Evolutionary conservation across 768 basidiomycete genomes (phyloP).

Genomic region (Amanita subjunquillea): DNA sequence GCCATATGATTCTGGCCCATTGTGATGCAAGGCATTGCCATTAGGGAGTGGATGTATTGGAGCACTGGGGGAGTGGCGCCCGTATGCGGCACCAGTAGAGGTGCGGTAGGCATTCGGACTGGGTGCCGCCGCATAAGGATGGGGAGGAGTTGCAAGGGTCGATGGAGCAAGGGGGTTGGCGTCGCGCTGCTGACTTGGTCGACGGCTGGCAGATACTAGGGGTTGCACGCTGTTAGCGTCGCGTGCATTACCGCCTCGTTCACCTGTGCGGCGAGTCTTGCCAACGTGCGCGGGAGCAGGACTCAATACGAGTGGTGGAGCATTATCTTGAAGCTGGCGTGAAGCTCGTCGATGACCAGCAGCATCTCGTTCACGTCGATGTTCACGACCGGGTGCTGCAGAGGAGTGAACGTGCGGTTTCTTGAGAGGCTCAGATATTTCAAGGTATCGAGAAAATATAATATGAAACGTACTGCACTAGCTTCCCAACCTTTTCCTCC

Average conservation of each 20-base stretch:
- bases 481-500: conserved; percentile 95
- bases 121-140: conserved; percentile 66
- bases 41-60: conserved; percentile 24
- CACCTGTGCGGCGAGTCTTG: conserved; percentile 40
- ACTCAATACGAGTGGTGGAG: conserved; percentile 52
- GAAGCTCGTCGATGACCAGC: conserved; percentile 39
- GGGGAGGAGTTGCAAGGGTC: conserved; percentile 38
- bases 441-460: background rate
- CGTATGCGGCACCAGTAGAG: conserved; percentile 34
- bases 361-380: conserved; percentile 46
- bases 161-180: conserved; percentile 23
- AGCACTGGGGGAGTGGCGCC: conserved; percentile 43
- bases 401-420: conserved; percentile 39
- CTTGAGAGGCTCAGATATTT: background rate
- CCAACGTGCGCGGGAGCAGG: conserved; percentile 54
- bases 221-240: conserved; percentile 60
- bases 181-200: conserved; percentile 55
- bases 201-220: conserved; percentile 53
- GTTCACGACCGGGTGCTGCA: conserved; percentile 45
- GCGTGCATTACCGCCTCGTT: conserved; percentile 39
- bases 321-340: conserved; percentile 47
- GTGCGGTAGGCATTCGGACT: conserved; percentile 46
- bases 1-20: conserved; percentile 59
- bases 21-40: conserved; percentile 33
- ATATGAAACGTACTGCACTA: conserved; percentile 47